phyloP scores from a whole-genome alignment of 805 yeast genomes.

The Barnettozyma botsteinii region DNA sequence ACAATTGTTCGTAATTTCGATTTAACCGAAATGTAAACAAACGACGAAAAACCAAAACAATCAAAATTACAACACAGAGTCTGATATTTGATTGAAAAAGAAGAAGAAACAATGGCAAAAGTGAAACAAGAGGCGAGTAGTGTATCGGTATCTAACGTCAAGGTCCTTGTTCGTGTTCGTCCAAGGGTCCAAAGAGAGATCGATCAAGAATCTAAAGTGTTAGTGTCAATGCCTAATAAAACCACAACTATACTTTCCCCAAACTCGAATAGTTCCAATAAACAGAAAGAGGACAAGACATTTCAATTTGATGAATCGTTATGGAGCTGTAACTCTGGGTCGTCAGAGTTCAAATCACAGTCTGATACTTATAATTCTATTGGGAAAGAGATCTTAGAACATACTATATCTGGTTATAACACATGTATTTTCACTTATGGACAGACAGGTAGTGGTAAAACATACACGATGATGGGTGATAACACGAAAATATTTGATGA shows the following conservation, averaged over 20 bases:
- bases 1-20: too few species aligned
- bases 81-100: too few species aligned
- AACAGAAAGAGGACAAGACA: conserved; percentile 21
- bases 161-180: conserved; percentile 48
- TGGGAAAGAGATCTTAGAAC: conserved; percentile 56
- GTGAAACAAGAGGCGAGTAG: background rate
- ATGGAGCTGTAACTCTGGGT: conserved; percentile 37
- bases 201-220: conserved; percentile 10
- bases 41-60: conserved; percentile 1
- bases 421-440: conserved; percentile 76
- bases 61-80: background rate
- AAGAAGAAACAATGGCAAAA: background rate
- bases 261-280: conserved; percentile 7
- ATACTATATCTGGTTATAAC: conserved; percentile 63
- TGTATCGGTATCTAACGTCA: conserved; percentile 28
- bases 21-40: conserved; percentile 6
- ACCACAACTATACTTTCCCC: conserved; percentile 13
- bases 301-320: conserved; percentile 50
- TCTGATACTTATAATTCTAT: conserved; percentile 42
- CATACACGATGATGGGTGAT: conserved; percentile 74
- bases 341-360: conserved; percentile 42
- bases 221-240: conserved; percentile 17
- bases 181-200: conserved; percentile 30
- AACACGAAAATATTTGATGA: conserved; percentile 12
- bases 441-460: conserved; percentile 32